Base-by-base conservation (phyloP, 1,139 yeast species). In the Saccharomycopsis hybrid region DNA sequence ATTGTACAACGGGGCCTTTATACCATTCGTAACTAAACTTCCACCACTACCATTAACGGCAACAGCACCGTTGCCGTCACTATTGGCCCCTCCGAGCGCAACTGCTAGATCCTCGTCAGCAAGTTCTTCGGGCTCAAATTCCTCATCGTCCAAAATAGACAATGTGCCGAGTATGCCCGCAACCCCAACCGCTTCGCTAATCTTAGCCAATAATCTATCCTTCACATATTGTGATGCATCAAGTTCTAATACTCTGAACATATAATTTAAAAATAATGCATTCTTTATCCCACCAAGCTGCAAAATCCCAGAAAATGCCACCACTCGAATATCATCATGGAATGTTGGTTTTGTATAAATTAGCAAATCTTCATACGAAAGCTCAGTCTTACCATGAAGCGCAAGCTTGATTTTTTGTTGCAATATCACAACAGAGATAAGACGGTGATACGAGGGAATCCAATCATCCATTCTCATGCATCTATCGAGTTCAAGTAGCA, bases 401-500 rank as follows among this genome's bases (percentile, higher is more conserved):
- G 86, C 81, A 47, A 94, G 67, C 38, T 73, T 65, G 44, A 85
- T 72, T 58, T 81, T 85, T 61, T 76, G 82, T 47, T 66, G 70
- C 41, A 83, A 65, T 50, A 85, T 82, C 7, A 78, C 72, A 27
- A 69, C 72, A 1, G 89, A 77, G 8, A 88, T 70, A 42, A 74
- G 62, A 40, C 76, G 68, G 43, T 83, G 84, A 57, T 76, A 80
- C 0, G 95, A 82, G 0, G 96, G 95, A 11, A 84, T 73, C 95
- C 95, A 89, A 46, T 79, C 82, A 60, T 92, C 97, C 66, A 94
- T 72, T 56, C 90, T 80, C 56, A 82, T 80, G 54, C 83, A 76
- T 55, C 97, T 73, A 49, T 82, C 79, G 46, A 94, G 70, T 61
- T 90, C 88, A 18, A 72, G 70, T 18, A 77, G 61, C 0, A 81